Base-by-base conservation (phyloP, 495 filamentous ascomycete species). In the Tuber umbilicatum region DNA sequence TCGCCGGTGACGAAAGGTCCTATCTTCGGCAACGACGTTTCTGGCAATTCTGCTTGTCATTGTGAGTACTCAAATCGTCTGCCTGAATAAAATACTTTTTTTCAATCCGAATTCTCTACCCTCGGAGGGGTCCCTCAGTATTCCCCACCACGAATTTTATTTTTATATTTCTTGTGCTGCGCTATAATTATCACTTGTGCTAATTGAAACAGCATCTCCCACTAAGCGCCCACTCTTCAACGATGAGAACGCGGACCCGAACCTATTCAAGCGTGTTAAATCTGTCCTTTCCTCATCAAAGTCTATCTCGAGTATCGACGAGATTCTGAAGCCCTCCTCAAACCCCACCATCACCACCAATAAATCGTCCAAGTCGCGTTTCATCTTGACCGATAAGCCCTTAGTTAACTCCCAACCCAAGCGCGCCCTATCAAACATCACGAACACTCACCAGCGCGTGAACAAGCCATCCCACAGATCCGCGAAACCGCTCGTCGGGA, bases 161-260 rank as follows among this genome's bases (percentile, higher is more conserved):
- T 64, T 64, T 64, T 64, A 64, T 5, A 64, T 69, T 73, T 73
- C 47, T 41, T 70, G 40, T 70, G n/a, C 76, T 69, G 78, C 50
- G 39, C 69, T 68, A 71, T 60, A 38, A 73, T 47, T 72, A 76
- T 78, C 73, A 72, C 73, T 40, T 68, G 60, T 70, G 35, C 43
- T 69, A 75, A 55, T 31, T 70, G 45, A 40, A 79, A 73, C 79
- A 72, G 73, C 77, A 67, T 73, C 77, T 72, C 74, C 79, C 78
- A 81, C 79, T 27, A 81, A 81, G 60, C 79, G 79, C 60, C 73
- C 79, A 10, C 79, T 79, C 43, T 74, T 73, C 43, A 79, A 77
- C 68, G 79, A 81, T 71, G 79, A 81, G 69, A 81, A 81, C 19
- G 47, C 38, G 35, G 78, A 81, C 50, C 74, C 75, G 4, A 70